Conservation (phyloP, 495 filamentous ascomycete species). For the Hapsidospora chrysogenum region DNA sequence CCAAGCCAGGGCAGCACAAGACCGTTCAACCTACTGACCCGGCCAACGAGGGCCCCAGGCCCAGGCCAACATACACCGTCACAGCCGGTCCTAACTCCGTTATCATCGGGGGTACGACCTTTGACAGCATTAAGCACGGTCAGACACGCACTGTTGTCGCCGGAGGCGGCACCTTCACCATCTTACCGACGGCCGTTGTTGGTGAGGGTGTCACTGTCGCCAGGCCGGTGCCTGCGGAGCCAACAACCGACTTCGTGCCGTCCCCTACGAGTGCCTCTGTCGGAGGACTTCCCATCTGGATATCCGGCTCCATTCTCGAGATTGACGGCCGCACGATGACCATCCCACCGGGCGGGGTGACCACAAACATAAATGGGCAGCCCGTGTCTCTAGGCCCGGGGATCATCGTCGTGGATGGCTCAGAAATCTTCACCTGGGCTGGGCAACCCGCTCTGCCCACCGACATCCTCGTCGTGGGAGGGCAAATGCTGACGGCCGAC, state of each 20-base stretch:
- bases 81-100: conserved; percentile 22
- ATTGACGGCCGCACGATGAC: conserved; percentile 29
- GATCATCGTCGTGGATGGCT: conserved; percentile 18
- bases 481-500: conserved; percentile 27
- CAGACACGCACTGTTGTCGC: conserved; percentile 22
- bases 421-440: conserved; percentile 15
- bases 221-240: conserved; percentile 12
- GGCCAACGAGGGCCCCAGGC: conserved; percentile 2
- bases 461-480: conserved; percentile 26
- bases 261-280: conserved; percentile 19
- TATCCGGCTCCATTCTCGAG: conserved; percentile 22
- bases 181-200: conserved; percentile 21
- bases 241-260: conserved; percentile 9
- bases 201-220: conserved; percentile 22
- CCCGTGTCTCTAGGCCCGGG: conserved; percentile 28
- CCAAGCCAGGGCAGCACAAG: conserved; percentile 8
- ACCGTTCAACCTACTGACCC: neutral
- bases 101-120: conserved; percentile 23
- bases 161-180: conserved; percentile 22
- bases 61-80: conserved; percentile 16
- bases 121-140: conserved; percentile 15
- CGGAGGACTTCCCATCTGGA: conserved; percentile 20
- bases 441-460: conserved; percentile 15
- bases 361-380: conserved; percentile 21
- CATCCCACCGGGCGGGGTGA: conserved; percentile 15